Base-by-base conservation (phyloP, 352 stramenopile species). In the Hyphochytrium catenoides region DNA sequence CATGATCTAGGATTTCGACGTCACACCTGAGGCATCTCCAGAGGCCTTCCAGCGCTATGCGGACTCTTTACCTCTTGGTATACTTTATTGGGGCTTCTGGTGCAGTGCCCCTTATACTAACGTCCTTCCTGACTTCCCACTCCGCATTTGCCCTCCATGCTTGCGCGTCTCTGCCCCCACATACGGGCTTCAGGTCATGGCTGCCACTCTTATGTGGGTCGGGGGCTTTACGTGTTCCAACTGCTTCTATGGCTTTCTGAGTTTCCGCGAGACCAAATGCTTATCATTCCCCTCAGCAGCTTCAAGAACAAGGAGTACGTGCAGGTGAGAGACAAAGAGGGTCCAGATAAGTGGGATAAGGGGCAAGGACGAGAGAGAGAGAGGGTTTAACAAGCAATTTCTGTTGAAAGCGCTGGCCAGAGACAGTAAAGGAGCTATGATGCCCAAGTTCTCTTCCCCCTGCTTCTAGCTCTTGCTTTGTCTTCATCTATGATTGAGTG, bases 211-310 rank as follows among this genome's bases (percentile, higher is more conserved):
- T 62, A 84, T 26, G 39, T 94, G 0, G 65, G 62, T 6, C 61
- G 83, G 20, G 83, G 83, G 0, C 49, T 93, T 30, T 95, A 95
- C 52, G 77, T 67, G 17, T 44, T 93, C 19, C 77, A 94, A 50
- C 52, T 93, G 34, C 50, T 65, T 34, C 56, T 75, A 21, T 95
- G 83, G 83, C 59, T 92, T 20, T 41, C 57, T n/a, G 67, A 72
- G 6, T 93, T 91, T 48, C 50, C 53, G 0, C 52, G 48, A 19
- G 56, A 88, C 17, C 64, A 82, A 26, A 58, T 94, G 25, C 56
- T 91, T 15, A 48, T 91, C 0, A 28, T 92, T 18, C 71, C 69
- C 38, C 44, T 93, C 31, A 78, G 94, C 48, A 63, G 81, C 32
- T 74, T 91, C 52, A 58, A 54, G 44, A 71, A 54, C 8, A 18